These are phyloP conservation scores for Russula sp. DNA, from an alignment of 768 basidiomycete species.

Conservation along the genomic window DNA sequence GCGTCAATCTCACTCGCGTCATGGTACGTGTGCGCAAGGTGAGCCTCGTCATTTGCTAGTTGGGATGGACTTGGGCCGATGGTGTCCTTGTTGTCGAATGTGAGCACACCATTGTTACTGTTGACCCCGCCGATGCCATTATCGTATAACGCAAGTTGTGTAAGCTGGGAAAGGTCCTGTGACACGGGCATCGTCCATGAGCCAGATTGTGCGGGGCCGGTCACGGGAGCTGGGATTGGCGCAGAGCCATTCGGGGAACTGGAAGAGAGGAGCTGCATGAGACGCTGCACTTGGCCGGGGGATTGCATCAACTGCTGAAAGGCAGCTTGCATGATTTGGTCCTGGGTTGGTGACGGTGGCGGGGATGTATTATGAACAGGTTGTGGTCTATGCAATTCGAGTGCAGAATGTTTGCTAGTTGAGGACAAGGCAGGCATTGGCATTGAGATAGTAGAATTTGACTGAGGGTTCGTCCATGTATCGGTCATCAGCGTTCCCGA, in stretches of 20 bases:
- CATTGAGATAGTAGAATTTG: background rate
- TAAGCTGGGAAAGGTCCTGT: conserved; percentile 19
- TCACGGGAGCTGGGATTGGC: background rate
- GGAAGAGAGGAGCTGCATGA: conserved; percentile 24
- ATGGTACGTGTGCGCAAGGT: conserved; percentile 51
- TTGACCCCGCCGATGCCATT: background rate
- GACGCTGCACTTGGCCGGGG: conserved; percentile 26
- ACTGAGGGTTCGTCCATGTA: background rate
- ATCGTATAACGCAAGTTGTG: conserved; percentile 25
- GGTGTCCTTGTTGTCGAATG: conserved; percentile 27
- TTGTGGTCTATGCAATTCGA: conserved; percentile 18
- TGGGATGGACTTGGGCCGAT: conserved; percentile 28
- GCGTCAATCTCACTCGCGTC: conserved; percentile 57
- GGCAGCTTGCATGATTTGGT: conserved; percentile 21
- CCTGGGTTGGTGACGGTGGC: conserved; percentile 8
- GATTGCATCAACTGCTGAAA: conserved; percentile 25
- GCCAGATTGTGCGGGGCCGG: conserved; percentile 2
- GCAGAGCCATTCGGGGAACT: background rate
- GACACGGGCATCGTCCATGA: conserved; percentile 21
- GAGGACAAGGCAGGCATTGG: conserved; percentile 1
- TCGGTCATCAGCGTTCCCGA: background rate
- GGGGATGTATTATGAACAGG: background rate
- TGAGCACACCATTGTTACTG: conserved; percentile 14
- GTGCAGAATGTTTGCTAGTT: conserved; percentile 9
- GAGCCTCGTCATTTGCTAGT: conserved; percentile 32